Evolutionary conservation across 345 rosid genomes (phyloP).

Genomic region (Melastoma malabathricum): DNA sequence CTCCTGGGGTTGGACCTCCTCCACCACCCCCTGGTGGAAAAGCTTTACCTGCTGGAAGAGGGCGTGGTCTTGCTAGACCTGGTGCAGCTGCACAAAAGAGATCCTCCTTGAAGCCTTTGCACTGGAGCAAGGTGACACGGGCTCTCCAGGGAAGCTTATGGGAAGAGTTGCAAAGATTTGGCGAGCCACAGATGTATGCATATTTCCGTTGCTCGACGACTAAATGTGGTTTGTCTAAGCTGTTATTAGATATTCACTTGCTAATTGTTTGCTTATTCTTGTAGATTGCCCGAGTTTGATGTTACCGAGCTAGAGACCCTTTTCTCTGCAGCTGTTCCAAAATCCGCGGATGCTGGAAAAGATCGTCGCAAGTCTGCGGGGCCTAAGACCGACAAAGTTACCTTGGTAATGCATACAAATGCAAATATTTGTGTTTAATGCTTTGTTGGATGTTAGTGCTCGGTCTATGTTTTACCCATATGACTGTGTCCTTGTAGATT

Average conservation of each 20-base stretch:
- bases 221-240: background rate
- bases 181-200: constrained; percentile 66
- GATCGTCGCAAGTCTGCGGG: constrained; percentile 26
- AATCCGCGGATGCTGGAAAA: constrained; percentile 33
- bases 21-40: constrained; percentile 55
- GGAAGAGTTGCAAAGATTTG: constrained; percentile 87
- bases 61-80: background rate
- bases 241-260: background rate
- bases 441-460: background rate
- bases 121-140: constrained; percentile 89
- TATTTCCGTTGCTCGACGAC: constrained; percentile 5
- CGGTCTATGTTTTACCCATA: background rate
- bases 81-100: constrained; percentile 36
- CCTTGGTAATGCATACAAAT: constrained; percentile 41
- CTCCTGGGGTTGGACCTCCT: constrained; percentile 61
- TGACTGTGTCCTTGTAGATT: constrained; percentile 33
- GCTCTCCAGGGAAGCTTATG: constrained; percentile 93
- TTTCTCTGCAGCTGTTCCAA: constrained; percentile 54
- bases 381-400: constrained; percentile 73
- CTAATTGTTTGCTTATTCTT: constrained; percentile 6
- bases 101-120: constrained; percentile 57
- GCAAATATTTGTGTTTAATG: background rate
- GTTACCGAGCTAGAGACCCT: constrained; percentile 88
- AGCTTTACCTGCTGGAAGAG: constrained; percentile 19
- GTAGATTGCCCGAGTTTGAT: constrained; percentile 92